Percentiles rank a stretch among this genome's conserved stretches.
Conservation (phyloP, 371 early-diverging fungal genomes). For the Mucor racemosus region DNA sequence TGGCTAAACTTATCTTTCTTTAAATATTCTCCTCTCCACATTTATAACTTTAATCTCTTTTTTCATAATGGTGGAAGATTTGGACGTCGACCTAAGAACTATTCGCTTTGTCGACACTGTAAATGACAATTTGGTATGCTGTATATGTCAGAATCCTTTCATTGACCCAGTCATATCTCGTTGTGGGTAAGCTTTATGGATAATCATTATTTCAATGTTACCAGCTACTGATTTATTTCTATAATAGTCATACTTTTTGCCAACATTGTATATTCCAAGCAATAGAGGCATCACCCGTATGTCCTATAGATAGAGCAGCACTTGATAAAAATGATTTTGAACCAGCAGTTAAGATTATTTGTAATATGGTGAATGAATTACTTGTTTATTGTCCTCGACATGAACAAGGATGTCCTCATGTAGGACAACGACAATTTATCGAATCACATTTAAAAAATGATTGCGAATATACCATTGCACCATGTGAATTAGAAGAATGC, state of each 20-base stretch:
- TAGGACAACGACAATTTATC: constrained; percentile 65
- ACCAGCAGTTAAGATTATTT: constrained; percentile 67
- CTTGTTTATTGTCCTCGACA: constrained; percentile 62
- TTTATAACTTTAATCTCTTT: constrained; percentile 12
- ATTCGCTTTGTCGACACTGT: constrained; percentile 43
- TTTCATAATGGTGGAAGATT: constrained; percentile 12
- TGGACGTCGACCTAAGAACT: constrained; percentile 36
- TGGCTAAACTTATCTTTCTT: no score
- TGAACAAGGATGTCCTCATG: constrained; percentile 61
- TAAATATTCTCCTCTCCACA: no score
- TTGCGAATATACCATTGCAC: constrained; percentile 59
- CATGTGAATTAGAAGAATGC: constrained; percentile 67
- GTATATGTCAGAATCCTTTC: constrained; percentile 67
- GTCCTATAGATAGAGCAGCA: constrained; percentile 68
- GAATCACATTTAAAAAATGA: constrained; percentile 61
- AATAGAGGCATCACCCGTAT: constrained; percentile 54
- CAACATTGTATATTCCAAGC: constrained; percentile 63
- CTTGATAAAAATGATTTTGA: constrained; percentile 47
- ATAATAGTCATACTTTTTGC: constrained; percentile 72
- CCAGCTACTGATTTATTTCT: neutral
- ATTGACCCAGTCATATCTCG: constrained; percentile 57
- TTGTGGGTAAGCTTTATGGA: constrained; percentile 49
- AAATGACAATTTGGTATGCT: constrained; percentile 65
- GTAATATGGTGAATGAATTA: constrained; percentile 75
- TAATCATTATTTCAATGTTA: neutral